A percentile compares a stretch with the other conserved stretches of the same genome.
Conservation (phyloP, 129 eudicot genomes). For the Apium graveolens region DNA sequence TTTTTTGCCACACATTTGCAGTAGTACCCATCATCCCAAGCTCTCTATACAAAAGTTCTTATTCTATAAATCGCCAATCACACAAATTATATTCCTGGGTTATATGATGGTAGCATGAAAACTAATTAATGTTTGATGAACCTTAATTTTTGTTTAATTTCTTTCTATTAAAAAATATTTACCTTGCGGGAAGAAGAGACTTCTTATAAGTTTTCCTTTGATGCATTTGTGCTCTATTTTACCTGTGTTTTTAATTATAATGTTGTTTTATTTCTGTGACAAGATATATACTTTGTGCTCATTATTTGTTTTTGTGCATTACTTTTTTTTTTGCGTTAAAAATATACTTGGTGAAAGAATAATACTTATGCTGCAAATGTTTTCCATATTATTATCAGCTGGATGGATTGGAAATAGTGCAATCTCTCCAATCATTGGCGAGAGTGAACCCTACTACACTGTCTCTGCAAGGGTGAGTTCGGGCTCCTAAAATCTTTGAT, state of each 20-base stretch:
- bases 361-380: background rate
- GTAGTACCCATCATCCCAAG: background rate
- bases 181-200: background rate
- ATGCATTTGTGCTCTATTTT: background rate
- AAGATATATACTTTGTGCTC: background rate
- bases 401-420: constrained; percentile 98
- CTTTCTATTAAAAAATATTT: background rate
- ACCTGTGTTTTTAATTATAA: background rate
- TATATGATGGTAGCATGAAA: background rate
- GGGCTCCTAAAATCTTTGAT: background rate
- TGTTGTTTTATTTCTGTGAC: background rate
- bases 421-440: constrained; percentile 84
- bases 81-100: background rate
- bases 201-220: background rate
- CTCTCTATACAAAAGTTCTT: background rate
- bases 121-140: background rate
- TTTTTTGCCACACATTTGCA: background rate
- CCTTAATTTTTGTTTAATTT: background rate
- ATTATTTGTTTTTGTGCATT: too few relatives aligned
- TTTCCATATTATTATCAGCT: constrained; percentile 49
- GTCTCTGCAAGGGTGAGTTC: constrained; percentile 68
- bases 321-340: background rate
- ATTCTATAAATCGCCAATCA: background rate
- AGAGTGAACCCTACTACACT: constrained; percentile 76
- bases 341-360: background rate